Percentiles rank a stretch among this genome's conserved stretches.
These are phyloP conservation scores for Aphanomyces euteiches DNA, from an alignment of 352 stramenopile species.

Conservation along the genomic window DNA sequence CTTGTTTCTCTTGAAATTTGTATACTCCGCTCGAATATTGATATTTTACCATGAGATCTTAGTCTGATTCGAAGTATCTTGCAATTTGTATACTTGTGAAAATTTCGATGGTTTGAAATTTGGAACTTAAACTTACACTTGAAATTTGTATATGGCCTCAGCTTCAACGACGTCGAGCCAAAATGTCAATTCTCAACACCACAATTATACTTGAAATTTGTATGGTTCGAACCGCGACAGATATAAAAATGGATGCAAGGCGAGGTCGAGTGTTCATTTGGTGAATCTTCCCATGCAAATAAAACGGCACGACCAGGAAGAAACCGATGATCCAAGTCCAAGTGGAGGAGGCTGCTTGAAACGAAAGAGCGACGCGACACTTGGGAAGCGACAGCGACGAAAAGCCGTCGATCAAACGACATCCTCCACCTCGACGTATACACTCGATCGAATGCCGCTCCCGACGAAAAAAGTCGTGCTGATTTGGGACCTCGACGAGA, in stretches of 20 bases:
- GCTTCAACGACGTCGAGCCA: background rate
- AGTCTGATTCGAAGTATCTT: background rate
- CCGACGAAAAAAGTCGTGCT: conserved; percentile 37
- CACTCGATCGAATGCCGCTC: too few relatives aligned
- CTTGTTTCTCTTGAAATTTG: background rate
- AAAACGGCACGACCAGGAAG: conserved; percentile 9
- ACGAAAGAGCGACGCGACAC: background rate
- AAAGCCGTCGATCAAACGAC: too few relatives aligned
- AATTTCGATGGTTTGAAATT: background rate
- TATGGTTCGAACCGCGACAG: background rate
- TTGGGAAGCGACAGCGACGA: background rate
- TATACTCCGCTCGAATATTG: background rate
- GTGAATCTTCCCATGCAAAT: conserved; percentile 21
- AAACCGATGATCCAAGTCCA: background rate
- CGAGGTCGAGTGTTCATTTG: background rate
- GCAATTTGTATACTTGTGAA: conserved; percentile 8
- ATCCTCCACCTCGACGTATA: too few relatives aligned
- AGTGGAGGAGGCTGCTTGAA: background rate
- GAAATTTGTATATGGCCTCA: conserved; percentile 2
- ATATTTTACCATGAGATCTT: background rate
- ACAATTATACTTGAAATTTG: background rate
- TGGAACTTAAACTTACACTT: background rate
- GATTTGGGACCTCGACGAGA: conserved; percentile 84
- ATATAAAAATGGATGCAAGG: too few relatives aligned
- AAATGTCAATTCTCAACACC: background rate